Conservation (phyloP, 495 filamentous ascomycete genomes). For the Pseudevernia furfuracea region DNA sequence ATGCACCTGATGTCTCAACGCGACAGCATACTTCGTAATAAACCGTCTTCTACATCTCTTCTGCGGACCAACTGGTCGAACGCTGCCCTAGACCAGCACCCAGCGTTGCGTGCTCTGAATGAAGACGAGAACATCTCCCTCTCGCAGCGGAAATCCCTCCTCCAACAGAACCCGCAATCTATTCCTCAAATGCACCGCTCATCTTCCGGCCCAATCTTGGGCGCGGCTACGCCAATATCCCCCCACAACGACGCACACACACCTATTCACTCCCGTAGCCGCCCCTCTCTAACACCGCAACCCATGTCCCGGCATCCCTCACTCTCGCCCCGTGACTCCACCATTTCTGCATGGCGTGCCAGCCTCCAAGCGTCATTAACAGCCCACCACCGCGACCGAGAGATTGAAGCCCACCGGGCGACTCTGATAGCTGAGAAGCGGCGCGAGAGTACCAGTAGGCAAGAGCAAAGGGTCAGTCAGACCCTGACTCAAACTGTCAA, state of each 20-base stretch:
- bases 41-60: constrained; percentile 21
- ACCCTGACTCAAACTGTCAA: constrained; percentile 44
- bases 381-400: constrained; percentile 27
- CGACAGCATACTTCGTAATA: constrained; percentile 13
- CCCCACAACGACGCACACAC: constrained; percentile 10
- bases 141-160: constrained; percentile 23
- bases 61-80: constrained; percentile 10
- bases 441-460: constrained; percentile 15
- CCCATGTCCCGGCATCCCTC: not conserved
- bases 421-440: constrained; percentile 38
- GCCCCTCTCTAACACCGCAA: not conserved
- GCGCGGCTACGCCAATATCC: not conserved
- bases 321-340: constrained; percentile 23
- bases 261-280: constrained; percentile 6
- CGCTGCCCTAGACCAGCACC: constrained; percentile 11
- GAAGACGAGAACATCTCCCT: constrained; percentile 25
- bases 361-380: constrained; percentile 22
- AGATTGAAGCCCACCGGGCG: constrained; percentile 35
- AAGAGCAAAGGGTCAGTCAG: constrained; percentile 9
- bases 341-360: constrained; percentile 27
- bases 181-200: constrained; percentile 19
- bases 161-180: constrained; percentile 18
- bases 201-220: constrained; percentile 10
- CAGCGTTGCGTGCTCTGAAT: constrained; percentile 6
- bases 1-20: constrained; percentile 20